Evolutionary conservation across 2,329 filamentous ascomycete species (phyloP).

Genomic region (Colletotrichum euphorbiae): DNA sequence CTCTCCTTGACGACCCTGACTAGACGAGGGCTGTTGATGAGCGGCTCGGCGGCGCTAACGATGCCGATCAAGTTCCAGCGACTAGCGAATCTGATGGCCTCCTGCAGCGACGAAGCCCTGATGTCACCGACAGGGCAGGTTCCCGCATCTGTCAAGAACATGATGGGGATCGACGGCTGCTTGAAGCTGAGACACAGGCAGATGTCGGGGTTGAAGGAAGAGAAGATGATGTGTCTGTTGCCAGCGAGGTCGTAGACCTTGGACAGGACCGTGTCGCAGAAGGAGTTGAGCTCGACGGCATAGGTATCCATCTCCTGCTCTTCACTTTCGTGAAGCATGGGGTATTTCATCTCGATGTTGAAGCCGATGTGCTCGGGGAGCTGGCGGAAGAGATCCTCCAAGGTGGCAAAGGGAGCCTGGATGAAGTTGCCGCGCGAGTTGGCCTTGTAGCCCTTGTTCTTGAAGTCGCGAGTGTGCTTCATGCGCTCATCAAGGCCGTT

Average conservation of each 20-base stretch:
- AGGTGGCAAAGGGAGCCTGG: constrained; percentile 92
- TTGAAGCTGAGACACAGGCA: constrained; percentile 96
- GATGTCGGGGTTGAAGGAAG: constrained; percentile 96
- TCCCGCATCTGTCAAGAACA: constrained; percentile 94
- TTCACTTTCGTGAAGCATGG: constrained; percentile 95
- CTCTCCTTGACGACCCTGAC: constrained; percentile 95
- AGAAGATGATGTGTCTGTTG: constrained; percentile 94
- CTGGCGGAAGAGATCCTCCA: constrained; percentile 92
- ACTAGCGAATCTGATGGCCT: constrained; percentile 93
- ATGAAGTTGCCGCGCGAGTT: constrained; percentile 96
- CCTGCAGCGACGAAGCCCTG: constrained; percentile 89
- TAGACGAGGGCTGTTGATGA: constrained; percentile 88
- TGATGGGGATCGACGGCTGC: constrained; percentile 93
- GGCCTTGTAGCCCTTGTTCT: constrained; percentile 93
- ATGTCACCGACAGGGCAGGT: constrained; percentile 86
- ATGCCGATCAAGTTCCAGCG: constrained; percentile 96
- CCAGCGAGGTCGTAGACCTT: constrained; percentile 90
- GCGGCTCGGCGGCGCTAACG: constrained; percentile 86
- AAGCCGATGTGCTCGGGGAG: constrained; percentile 88
- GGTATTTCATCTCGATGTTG: constrained; percentile 99
- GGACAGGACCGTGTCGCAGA: constrained; percentile 90
- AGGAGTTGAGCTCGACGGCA: constrained; percentile 94
- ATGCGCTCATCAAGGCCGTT: constrained; percentile 79
- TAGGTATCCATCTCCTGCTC: constrained; percentile 98
- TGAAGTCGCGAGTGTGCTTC: constrained; percentile 97